Percentiles rank a stretch among this genome's conserved stretches.
Evolutionary conservation across 352 stramenopile species (phyloP).

Genomic region (Pythium rishiriense): DNA sequence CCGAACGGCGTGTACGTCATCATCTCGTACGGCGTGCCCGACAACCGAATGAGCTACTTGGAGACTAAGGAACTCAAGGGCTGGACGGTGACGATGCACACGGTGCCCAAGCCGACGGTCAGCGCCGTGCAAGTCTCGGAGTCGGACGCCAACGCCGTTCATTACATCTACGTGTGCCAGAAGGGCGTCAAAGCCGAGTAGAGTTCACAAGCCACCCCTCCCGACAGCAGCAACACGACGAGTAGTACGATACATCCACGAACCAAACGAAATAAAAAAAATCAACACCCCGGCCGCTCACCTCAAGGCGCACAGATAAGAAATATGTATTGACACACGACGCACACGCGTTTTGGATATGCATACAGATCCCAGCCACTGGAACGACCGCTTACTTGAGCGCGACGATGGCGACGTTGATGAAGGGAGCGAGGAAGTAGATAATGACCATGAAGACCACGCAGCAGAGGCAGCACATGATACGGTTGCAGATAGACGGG

Average conservation of each 20-base stretch:
- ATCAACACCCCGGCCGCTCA: not conserved
- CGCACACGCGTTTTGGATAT: not conserved
- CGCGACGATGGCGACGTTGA: constrained; percentile 80
- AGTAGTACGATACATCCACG: not conserved
- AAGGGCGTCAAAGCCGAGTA: constrained; percentile 76
- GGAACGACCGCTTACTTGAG: constrained; percentile 39
- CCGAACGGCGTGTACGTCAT: constrained; percentile 94
- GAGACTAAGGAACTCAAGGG: constrained; percentile 93
- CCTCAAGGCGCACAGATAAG: not conserved
- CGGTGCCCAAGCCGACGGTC: constrained; percentile 96
- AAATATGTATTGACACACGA: not conserved
- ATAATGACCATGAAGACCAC: constrained; percentile 83
- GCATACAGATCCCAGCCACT: not conserved
- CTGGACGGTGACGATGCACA: constrained; percentile 94
- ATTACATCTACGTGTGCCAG: constrained; percentile 97
- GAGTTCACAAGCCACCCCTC: not conserved
- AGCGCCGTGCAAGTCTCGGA: constrained; percentile 92
- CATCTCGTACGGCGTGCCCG: constrained; percentile 94
- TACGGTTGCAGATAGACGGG: constrained; percentile 81
- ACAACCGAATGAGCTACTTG: constrained; percentile 95
- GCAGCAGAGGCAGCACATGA: constrained; percentile 87
- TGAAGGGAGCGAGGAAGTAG: constrained; percentile 85
- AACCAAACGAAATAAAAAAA: not conserved
- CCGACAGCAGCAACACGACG: not conserved
- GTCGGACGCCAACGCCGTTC: constrained; percentile 92